phyloP scores from a whole-genome alignment of 1,139 yeast genomes.

The Yamadazyma siamensis region DNA sequence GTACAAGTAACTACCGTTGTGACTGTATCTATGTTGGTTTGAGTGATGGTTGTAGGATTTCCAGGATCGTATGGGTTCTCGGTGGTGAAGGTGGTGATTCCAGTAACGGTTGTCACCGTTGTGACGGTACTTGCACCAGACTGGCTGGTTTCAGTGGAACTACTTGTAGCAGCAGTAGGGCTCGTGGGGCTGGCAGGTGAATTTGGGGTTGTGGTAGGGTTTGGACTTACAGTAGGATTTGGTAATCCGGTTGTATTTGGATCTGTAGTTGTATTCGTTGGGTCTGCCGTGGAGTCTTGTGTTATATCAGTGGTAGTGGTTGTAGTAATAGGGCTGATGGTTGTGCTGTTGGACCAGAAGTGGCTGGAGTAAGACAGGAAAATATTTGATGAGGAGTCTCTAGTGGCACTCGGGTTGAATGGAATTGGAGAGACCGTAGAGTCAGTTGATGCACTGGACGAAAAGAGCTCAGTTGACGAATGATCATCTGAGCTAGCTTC shows the following conservation, averaged over 20 bases:
- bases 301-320: not conserved
- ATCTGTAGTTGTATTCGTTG: not conserved
- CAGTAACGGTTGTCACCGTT: not conserved
- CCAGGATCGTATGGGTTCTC: not conserved
- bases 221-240: not conserved
- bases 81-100: not conserved
- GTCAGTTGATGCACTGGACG: not conserved
- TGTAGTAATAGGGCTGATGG: not conserved
- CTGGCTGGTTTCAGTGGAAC: not conserved
- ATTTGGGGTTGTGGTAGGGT: not conserved
- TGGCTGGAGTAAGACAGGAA: not conserved
- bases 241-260: not conserved
- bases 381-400: not conserved
- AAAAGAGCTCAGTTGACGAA: not conserved
- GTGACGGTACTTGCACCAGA: not conserved
- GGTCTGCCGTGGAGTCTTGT: not conserved
- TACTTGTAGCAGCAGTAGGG: no score
- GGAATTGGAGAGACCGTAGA: not conserved
- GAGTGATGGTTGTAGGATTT: not conserved
- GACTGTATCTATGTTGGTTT: not conserved
- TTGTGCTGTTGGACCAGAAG: not conserved
- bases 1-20: not conserved
- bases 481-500: not conserved
- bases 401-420: not conserved
- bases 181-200: no score